Evolutionary conservation across 2,329 filamentous ascomycete species (phyloP).

Genomic region (Leptographium wingfieldii): DNA sequence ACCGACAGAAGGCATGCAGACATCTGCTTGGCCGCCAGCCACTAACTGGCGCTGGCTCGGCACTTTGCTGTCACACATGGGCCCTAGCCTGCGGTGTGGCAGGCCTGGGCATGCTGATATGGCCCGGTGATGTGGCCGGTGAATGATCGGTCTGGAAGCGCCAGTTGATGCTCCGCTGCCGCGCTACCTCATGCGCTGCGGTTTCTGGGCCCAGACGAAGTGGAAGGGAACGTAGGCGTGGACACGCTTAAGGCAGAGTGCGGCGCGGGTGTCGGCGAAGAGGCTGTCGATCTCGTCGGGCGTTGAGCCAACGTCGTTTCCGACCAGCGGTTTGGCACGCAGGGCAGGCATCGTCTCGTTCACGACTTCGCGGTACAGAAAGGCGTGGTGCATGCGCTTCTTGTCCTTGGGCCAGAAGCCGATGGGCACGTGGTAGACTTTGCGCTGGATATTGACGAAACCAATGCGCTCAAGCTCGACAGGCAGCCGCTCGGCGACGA

Average conservation of each 20-base stretch:
- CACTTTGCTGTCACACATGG: too few relatives aligned
- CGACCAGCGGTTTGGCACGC: constrained; percentile 27
- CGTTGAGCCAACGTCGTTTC: constrained; percentile 21
- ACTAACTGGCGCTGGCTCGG: too few relatives aligned
- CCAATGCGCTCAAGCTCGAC: constrained; percentile 24
- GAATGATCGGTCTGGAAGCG: neutral
- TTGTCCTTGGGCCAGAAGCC: constrained; percentile 31
- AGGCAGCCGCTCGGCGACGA: constrained; percentile 19
- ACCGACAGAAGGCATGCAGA: too few relatives aligned
- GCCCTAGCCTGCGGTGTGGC: too few relatives aligned
- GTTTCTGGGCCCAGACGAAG: constrained; percentile 32
- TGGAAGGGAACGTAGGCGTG: constrained; percentile 32
- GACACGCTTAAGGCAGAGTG: constrained; percentile 20
- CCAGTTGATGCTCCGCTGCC: neutral
- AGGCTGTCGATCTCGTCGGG: constrained; percentile 21
- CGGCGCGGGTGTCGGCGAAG: constrained; percentile 17
- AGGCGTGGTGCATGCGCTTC: constrained; percentile 26
- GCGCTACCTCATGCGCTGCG: constrained; percentile 2
- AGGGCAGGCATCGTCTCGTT: constrained; percentile 26
- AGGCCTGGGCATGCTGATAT: neutral
- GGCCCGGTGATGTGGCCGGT: neutral
- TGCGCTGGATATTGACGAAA: constrained; percentile 28
- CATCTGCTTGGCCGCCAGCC: too few relatives aligned
- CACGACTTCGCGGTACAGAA: constrained; percentile 28
- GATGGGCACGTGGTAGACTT: constrained; percentile 30